Evolutionary conservation across 257 asterid genomes (phyloP).

Genomic region (Dorcoceras hygrometricum): DNA sequence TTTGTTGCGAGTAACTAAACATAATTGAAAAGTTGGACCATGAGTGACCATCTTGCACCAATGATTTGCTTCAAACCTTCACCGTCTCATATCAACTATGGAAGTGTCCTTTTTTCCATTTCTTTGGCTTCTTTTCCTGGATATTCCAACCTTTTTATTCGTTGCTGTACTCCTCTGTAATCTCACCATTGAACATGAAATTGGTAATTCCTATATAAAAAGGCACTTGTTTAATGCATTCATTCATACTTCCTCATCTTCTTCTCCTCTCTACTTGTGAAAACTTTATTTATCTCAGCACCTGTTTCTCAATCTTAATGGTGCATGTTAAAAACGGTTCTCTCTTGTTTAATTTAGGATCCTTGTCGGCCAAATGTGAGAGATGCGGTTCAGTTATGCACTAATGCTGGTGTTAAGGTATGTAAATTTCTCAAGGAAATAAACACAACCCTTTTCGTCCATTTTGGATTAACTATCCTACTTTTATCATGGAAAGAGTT

Average conservation of each 20-base stretch:
- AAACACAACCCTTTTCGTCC: not conserved
- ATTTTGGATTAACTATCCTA: not conserved
- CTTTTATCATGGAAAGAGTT: no score
- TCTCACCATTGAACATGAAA: not conserved
- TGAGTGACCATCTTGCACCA: not conserved
- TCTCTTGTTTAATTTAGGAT: constrained; percentile 46
- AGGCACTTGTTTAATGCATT: constrained; percentile 3
- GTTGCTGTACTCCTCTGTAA: not conserved
- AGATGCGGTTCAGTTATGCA: constrained; percentile 76
- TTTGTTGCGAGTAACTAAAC: not conserved
- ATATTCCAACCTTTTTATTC: constrained; percentile 1
- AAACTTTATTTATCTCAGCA: not conserved
- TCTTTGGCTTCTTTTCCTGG: not conserved
- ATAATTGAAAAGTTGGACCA: not conserved
- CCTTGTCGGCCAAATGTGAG: constrained; percentile 86
- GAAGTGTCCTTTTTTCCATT: not conserved
- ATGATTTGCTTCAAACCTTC: constrained; percentile 13
- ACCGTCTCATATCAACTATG: not conserved
- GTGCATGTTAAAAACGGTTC: not conserved
- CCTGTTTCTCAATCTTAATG: constrained; percentile 10
- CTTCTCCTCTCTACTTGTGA: not conserved
- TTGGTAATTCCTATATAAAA: no score
- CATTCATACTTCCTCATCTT: not conserved
- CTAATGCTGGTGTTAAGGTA: constrained; percentile 87
- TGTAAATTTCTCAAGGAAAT: constrained; percentile 5